A percentile compares a stretch with the other conserved stretches of the same genome.
These are phyloP conservation scores for Aspergillus ruber DNA, from an alignment of 2,329 filamentous ascomycete genomes.

Conservation along the genomic window DNA sequence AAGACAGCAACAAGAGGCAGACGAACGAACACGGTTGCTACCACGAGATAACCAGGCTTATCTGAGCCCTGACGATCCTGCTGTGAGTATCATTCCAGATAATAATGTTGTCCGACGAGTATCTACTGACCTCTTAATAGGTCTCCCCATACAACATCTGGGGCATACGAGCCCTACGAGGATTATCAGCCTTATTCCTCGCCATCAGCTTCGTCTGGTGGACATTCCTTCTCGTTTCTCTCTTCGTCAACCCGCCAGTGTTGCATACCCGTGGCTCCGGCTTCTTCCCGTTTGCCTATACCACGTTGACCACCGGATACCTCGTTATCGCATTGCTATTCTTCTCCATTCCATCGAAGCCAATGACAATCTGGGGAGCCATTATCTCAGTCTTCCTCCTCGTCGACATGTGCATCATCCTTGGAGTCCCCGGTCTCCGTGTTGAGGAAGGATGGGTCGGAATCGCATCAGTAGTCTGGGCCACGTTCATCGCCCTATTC, in stretches of 20 bases:
- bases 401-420: conserved; percentile 70
- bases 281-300: conserved; percentile 82
- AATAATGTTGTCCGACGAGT: conserved; percentile 1
- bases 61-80: conserved; percentile 72
- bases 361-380: conserved; percentile 66
- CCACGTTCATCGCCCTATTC: conserved; percentile 71
- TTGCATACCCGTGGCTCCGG: conserved; percentile 84
- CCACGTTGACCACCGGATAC: conserved; percentile 69
- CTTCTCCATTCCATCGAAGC: conserved; percentile 75
- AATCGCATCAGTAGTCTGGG: conserved; percentile 79
- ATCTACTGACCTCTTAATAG: conserved; percentile 17
- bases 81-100: conserved; percentile 50
- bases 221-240: conserved; percentile 78
- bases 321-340: conserved; percentile 74
- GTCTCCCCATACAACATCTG: conserved; percentile 92
- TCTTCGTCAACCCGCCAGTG: conserved; percentile 83
- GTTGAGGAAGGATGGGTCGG: conserved; percentile 88
- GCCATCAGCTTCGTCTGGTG: conserved; percentile 82
- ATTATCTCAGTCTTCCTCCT: conserved; percentile 62
- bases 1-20: conserved; percentile 36
- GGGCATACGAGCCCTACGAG: conserved; percentile 75
- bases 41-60: conserved; percentile 59
- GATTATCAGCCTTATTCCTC: conserved; percentile 70
- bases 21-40: conserved; percentile 62
- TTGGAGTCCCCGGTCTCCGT: conserved; percentile 66